A percentile compares a stretch with the other conserved stretches of the same genome.
Evolutionary conservation across 225 moss, liverwort and hornwort species (phyloP).

Genomic region (Takakia lepidozioides): DNA sequence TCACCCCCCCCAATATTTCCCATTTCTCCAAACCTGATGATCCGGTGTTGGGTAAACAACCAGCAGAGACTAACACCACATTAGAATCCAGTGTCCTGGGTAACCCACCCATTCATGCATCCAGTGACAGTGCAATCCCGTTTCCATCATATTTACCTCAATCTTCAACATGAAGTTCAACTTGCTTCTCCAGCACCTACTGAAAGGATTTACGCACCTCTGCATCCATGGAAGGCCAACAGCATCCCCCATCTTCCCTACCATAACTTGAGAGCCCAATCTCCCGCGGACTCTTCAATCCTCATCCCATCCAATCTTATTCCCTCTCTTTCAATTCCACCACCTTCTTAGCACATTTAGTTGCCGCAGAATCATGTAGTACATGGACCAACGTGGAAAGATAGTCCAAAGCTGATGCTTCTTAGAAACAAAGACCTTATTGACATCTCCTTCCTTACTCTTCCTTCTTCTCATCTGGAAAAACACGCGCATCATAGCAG

Average conservation of each 20-base stretch:
- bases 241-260: constrained; percentile 57
- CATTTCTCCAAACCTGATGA: constrained; percentile 77
- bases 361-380: no score
- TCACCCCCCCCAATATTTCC: constrained; percentile 79
- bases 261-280: constrained; percentile 51
- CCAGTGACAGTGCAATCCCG: constrained; percentile 59
- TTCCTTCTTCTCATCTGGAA: constrained; percentile 38
- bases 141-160: constrained; percentile 61
- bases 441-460: constrained; percentile 11
- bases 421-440: no score
- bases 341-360: no score
- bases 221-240: constrained; percentile 63
- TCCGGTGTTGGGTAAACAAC: constrained; percentile 61
- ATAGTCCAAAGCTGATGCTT: no score
- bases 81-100: constrained; percentile 60
- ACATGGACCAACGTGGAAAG: no score
- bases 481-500: constrained; percentile 33
- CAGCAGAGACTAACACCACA: constrained; percentile 86
- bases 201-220: constrained; percentile 56
- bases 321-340: no score
- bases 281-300: constrained; percentile 58
- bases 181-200: constrained; percentile 58
- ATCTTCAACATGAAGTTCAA: constrained; percentile 68
- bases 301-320: no score
- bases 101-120: constrained; percentile 72